Percentiles rank a stretch among this genome's conserved stretches.
Evolutionary conservation across 1,284 basidiomycete genomes (phyloP).

Genomic region (Ceratorhiza oryzae-sativae): DNA sequence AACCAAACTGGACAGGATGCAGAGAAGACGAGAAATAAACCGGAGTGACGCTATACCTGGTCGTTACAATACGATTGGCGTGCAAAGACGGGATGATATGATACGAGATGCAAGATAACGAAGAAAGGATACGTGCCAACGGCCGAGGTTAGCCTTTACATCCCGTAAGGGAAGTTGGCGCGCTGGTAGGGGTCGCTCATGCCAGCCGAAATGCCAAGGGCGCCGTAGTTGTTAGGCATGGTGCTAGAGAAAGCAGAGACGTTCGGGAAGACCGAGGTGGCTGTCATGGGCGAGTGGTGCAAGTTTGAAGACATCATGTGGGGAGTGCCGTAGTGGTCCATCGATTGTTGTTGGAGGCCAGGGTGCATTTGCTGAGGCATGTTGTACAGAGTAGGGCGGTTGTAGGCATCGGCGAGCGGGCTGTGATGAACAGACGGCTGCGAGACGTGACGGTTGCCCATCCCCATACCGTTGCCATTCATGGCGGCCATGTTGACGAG

Average conservation of each 20-base stretch:
- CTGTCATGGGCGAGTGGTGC: conserved; percentile 61
- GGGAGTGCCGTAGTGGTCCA: conserved; percentile 26
- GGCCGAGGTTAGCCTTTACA: conserved; percentile 57
- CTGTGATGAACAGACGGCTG: conserved; percentile 27
- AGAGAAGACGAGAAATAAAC: conserved; percentile 39
- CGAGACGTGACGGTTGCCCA: conserved; percentile 24
- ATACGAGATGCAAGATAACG: conserved; percentile 6
- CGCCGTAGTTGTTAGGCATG: conserved; percentile 60
- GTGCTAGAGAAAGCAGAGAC: conserved; percentile 63
- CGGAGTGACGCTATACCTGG: conserved; percentile 19
- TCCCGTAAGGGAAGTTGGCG: conserved; percentile 74
- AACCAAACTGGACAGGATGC: conserved; percentile 30
- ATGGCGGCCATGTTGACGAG: conserved; percentile 63
- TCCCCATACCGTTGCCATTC: conserved; percentile 62
- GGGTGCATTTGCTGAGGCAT: conserved; percentile 58
- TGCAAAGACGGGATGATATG: conserved; percentile 14
- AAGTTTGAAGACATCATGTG: conserved; percentile 35
- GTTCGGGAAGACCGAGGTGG: conserved; percentile 79
- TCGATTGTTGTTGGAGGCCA: conserved; percentile 56
- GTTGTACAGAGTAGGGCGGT: conserved; percentile 55
- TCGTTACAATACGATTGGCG: conserved; percentile 15
- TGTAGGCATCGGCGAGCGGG: conserved; percentile 69
- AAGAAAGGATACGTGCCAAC: not conserved
- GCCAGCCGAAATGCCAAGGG: conserved; percentile 57
- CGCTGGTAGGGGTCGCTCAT: conserved; percentile 78